Conservation (phyloP, 2,329 filamentous ascomycete species). For the Penicillium fuscoglaucum region DNA sequence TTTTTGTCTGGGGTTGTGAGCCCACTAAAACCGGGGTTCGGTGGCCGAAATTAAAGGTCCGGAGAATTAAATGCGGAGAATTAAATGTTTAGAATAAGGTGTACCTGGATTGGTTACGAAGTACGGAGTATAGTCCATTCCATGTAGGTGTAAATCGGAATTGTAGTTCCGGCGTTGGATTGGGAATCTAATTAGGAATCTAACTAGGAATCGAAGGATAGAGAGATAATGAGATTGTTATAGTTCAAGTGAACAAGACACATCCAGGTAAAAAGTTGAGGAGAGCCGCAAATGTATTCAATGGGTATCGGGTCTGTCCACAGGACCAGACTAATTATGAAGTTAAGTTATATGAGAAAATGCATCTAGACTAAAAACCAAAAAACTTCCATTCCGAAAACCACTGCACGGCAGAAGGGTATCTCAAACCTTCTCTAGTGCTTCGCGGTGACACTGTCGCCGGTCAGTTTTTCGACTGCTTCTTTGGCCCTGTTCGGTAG, state of each 20-base stretch:
- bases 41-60: not conserved
- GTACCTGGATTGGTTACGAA: not conserved
- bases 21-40: not conserved
- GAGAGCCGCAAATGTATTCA: constrained; percentile 6
- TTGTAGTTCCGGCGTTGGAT: not conserved
- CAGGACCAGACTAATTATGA: constrained; percentile 14
- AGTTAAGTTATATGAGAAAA: constrained; percentile 13
- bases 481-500: constrained; percentile 59
- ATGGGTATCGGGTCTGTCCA: constrained; percentile 18
- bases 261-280: not conserved
- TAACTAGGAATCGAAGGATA: not conserved
- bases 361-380: constrained; percentile 7
- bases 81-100: not conserved
- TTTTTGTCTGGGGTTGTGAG: constrained; percentile 1
- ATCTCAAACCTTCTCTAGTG: constrained; percentile 54
- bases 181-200: not conserved
- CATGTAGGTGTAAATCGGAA: not conserved
- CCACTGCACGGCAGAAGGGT: constrained; percentile 36
- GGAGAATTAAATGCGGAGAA: not conserved
- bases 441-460: constrained; percentile 64
- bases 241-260: not conserved
- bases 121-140: not conserved
- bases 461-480: constrained; percentile 64
- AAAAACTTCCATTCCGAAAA: constrained; percentile 8
- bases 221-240: not conserved